These are phyloP conservation scores for Cyclocybe aegerita DNA, from an alignment of 768 basidiomycete species.

Conservation along the genomic window DNA sequence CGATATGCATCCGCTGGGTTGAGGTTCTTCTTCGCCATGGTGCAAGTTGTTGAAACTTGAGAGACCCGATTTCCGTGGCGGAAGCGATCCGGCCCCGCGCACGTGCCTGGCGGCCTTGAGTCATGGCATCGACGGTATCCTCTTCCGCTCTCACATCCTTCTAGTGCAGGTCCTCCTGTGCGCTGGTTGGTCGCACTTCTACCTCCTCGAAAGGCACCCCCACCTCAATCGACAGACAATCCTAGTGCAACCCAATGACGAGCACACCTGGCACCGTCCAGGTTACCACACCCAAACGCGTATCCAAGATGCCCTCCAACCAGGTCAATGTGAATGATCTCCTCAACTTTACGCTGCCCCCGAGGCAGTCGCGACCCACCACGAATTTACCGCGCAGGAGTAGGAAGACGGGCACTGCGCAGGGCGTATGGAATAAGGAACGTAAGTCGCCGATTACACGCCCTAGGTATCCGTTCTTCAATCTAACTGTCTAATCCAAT, in stretches of 20 bases:
- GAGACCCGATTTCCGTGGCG: background rate
- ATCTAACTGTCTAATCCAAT: slow-evolving; percentile 2
- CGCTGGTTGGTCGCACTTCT: slow-evolving; percentile 41
- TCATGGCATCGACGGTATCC: slow-evolving; percentile 30
- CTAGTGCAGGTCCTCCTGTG: slow-evolving; percentile 39
- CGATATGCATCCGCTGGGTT: slow-evolving; percentile 97
- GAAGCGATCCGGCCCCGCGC: slow-evolving; percentile 23
- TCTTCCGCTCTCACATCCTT: slow-evolving; percentile 19
- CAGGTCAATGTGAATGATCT: slow-evolving; percentile 78
- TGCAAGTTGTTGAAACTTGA: background rate
- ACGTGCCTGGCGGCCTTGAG: slow-evolving; percentile 34
- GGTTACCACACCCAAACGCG: slow-evolving; percentile 51
- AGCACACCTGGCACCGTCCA: slow-evolving; percentile 30
- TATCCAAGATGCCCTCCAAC: slow-evolving; percentile 65
- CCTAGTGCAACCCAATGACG: slow-evolving; percentile 28
- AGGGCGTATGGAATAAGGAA: slow-evolving; percentile 87
- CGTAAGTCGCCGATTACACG: slow-evolving; percentile 51
- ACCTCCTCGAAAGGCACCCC: slow-evolving; percentile 6
- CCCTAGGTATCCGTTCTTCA: background rate
- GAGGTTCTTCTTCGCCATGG: slow-evolving; percentile 82
- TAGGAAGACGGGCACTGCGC: slow-evolving; percentile 61
- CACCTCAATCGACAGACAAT: background rate
- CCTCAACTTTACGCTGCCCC: slow-evolving; percentile 92
- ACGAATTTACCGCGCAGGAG: slow-evolving; percentile 70
- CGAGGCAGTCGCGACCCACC: slow-evolving; percentile 66